These are phyloP conservation scores for Senecio squalidus DNA, from an alignment of 140 eudicot species.

Conservation along the genomic window DNA sequence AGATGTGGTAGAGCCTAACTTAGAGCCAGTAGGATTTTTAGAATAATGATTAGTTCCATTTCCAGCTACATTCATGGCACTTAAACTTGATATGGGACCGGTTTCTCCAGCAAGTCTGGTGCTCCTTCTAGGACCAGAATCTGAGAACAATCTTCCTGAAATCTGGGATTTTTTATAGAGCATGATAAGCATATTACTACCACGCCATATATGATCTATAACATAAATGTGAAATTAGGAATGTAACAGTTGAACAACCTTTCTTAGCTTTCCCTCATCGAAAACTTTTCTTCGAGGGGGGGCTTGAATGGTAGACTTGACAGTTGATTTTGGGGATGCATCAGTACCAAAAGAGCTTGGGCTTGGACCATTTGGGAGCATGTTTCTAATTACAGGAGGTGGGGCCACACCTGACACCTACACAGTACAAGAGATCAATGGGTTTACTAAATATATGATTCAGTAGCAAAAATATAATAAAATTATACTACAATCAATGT, in stretches of 20 bases:
- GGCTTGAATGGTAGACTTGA: conserved; percentile 73
- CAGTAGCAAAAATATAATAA: not conserved
- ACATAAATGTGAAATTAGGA: not conserved
- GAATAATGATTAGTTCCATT: conserved; percentile 71
- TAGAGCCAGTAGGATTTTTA: conserved; percentile 54
- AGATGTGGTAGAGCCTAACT: conserved; percentile 49
- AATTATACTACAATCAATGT: not conserved
- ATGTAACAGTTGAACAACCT: conserved; percentile 37
- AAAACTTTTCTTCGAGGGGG: conserved; percentile 84
- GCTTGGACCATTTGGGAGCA: conserved; percentile 52
- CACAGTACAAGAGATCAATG: conserved; percentile 16
- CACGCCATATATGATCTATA: not conserved
- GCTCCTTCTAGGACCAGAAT: conserved; percentile 94
- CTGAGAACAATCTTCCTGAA: conserved; percentile 92
- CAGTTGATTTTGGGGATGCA: conserved; percentile 66
- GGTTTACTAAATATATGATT: not conserved
- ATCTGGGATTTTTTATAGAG: conserved; percentile 40
- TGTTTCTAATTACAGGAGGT: conserved; percentile 78
- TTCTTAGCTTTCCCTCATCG: conserved; percentile 94
- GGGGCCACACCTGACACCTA: conserved; percentile 91
- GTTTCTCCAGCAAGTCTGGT: conserved; percentile 87
- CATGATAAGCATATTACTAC: not conserved
- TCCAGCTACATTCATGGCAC: conserved; percentile 36
- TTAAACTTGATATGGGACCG: conserved; percentile 39
- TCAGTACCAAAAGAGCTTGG: conserved; percentile 48